phyloP scores from a whole-genome alignment of 129 eudicot genomes.

The Pittosporum tobira region DNA sequence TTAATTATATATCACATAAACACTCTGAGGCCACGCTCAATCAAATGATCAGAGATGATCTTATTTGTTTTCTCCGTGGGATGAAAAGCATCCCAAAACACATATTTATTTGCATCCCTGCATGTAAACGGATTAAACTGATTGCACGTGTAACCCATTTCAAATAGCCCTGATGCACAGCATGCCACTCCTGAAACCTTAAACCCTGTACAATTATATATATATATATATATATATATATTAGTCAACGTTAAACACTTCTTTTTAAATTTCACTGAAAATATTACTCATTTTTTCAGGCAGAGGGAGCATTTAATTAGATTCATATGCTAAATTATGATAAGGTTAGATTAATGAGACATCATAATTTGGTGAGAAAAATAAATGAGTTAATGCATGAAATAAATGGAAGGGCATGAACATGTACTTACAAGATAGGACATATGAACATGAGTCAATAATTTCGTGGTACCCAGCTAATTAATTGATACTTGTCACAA shows the following conservation, averaged over 20 bases:
- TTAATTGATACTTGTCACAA: too few relatives aligned
- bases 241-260: too few relatives aligned
- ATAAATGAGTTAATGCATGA: not conserved
- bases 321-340: too few relatives aligned
- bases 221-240: too few relatives aligned
- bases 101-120: constrained; percentile 52
- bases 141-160: constrained; percentile 60
- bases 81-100: constrained; percentile 84
- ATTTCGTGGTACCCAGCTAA: too few relatives aligned
- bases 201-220: constrained; percentile 48
- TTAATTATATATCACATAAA: constrained; percentile 25
- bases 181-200: constrained; percentile 47
- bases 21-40: constrained; percentile 22
- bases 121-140: constrained; percentile 47
- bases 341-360: too few relatives aligned
- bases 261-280: too few relatives aligned
- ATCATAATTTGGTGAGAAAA: not conserved
- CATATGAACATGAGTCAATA: too few relatives aligned
- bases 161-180: constrained; percentile 60
- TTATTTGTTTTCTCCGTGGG: constrained; percentile 49
- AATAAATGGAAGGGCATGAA: too few relatives aligned
- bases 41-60: constrained; percentile 39
- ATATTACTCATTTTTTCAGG: too few relatives aligned
- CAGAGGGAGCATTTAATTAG: too few relatives aligned
- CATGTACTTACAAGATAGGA: too few relatives aligned